These are phyloP conservation scores for Vigna angularis DNA, from an alignment of 306 rosid genomes.

Conservation along the genomic window DNA sequence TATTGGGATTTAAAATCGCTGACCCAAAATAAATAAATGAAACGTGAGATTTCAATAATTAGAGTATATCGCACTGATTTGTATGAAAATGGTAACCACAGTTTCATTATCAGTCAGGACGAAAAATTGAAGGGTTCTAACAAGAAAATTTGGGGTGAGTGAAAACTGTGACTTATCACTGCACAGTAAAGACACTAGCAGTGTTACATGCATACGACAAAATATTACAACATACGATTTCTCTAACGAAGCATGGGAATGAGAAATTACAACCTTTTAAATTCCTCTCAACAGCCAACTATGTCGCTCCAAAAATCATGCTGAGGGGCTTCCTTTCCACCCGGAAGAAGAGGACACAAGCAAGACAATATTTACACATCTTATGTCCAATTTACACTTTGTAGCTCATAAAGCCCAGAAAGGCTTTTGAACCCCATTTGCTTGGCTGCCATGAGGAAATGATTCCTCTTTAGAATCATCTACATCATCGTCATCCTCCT, in stretches of 20 bases:
- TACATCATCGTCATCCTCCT: conserved; percentile 76
- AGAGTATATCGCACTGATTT: neutral
- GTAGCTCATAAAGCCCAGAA: conserved; percentile 81
- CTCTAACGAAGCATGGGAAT: conserved; percentile 19
- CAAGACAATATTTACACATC: conserved; percentile 41
- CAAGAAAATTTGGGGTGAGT: conserved; percentile 4
- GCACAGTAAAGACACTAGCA: conserved; percentile 22
- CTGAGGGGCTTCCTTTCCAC: conserved; percentile 18
- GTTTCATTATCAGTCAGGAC: conserved; percentile 17
- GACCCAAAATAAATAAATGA: neutral
- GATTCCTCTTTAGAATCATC: conserved; percentile 65
- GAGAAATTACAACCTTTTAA: conserved; percentile 32
- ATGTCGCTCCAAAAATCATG: conserved; percentile 33
- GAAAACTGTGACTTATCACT: conserved; percentile 28
- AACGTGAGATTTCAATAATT: no score
- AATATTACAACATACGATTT: conserved; percentile 38
- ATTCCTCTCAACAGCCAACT: conserved; percentile 38
- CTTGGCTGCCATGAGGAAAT: conserved; percentile 37
- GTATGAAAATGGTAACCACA: neutral
- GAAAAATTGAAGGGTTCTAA: neutral
- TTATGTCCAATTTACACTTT: conserved; percentile 31
- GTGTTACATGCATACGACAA: conserved; percentile 40
- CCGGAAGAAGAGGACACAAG: neutral
- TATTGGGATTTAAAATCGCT: neutral
- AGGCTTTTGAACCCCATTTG: conserved; percentile 68